These are phyloP conservation scores for Geranium incanum DNA, from an alignment of 441 rosid genomes.

Conservation along the genomic window DNA sequence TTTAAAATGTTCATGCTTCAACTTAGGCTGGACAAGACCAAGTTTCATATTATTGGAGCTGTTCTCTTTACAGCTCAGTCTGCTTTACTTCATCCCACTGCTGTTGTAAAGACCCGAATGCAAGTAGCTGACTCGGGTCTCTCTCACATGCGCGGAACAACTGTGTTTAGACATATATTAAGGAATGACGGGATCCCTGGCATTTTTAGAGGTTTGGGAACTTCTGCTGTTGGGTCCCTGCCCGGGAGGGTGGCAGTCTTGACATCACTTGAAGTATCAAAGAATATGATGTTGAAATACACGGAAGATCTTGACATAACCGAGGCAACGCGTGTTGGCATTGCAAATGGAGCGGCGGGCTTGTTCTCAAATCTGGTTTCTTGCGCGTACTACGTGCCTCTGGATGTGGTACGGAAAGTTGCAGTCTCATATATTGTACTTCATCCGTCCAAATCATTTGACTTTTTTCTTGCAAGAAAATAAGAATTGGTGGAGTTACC, in stretches of 20 bases:
- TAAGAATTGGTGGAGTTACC: conserved; percentile 27
- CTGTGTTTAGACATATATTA: conserved; percentile 32
- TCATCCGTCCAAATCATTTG: not conserved
- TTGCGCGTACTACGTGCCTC: conserved; percentile 46
- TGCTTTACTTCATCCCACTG: conserved; percentile 47
- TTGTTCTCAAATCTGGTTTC: conserved; percentile 54
- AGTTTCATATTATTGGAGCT: conserved; percentile 52
- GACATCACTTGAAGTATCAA: conserved; percentile 57
- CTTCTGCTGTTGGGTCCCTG: conserved; percentile 21
- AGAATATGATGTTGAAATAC: conserved; percentile 42
- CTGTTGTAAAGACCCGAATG: conserved; percentile 55
- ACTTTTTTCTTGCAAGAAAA: not conserved
- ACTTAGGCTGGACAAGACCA: conserved; percentile 50
- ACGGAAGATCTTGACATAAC: conserved; percentile 33
- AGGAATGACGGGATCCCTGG: conserved; percentile 44
- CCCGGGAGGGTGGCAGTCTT: conserved; percentile 51
- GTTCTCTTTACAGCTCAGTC: conserved; percentile 50
- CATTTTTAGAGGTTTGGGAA: conserved; percentile 47
- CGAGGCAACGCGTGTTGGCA: conserved; percentile 44
- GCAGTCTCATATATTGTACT: not conserved
- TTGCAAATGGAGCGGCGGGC: conserved; percentile 60
- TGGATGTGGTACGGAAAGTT: conserved; percentile 57
- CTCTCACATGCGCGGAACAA: conserved; percentile 30
- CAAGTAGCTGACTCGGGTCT: conserved; percentile 48
- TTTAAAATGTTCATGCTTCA: not conserved